Conservation (phyloP, 208 protist species). For the Leishmania martiniquensis region DNA sequence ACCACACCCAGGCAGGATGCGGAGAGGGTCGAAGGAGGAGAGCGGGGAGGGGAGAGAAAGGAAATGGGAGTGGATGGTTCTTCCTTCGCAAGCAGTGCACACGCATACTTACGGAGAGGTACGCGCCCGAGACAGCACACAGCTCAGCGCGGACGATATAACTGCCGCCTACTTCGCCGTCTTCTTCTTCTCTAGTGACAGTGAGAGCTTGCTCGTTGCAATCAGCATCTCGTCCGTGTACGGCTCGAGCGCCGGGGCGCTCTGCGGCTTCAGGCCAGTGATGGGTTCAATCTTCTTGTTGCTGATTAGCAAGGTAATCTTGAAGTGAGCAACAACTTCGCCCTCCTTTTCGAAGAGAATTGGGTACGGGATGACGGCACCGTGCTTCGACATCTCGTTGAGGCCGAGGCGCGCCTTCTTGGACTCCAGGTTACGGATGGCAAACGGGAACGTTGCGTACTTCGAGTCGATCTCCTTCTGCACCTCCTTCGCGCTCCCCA, state of each 20-base stretch:
- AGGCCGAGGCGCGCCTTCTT: constrained; percentile 96
- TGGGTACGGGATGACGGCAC: constrained; percentile 96
- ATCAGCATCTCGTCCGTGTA: constrained; percentile 90
- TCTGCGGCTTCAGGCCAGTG: constrained; percentile 89
- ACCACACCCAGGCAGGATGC: background rate
- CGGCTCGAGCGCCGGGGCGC: constrained; percentile 67
- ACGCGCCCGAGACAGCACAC: background rate
- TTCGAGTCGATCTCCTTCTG: constrained; percentile 95
- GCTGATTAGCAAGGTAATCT: constrained; percentile 90
- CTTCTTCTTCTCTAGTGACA: constrained; percentile 82
- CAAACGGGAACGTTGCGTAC: constrained; percentile 97
- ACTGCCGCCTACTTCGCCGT: constrained; percentile 8
- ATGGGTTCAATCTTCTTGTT: constrained; percentile 91
- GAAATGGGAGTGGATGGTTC: background rate
- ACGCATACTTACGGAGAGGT: background rate
- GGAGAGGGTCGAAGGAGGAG: background rate
- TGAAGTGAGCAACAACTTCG: constrained; percentile 93
- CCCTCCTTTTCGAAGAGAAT: constrained; percentile 95
- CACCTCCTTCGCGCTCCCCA: constrained; percentile 96
- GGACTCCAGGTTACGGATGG: constrained; percentile 92
- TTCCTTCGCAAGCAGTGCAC: background rate
- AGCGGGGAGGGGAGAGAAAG: background rate
- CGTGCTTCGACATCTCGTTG: constrained; percentile 96
- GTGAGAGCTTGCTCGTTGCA: constrained; percentile 76
- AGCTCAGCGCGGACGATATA: background rate